phyloP scores from a whole-genome alignment of 2,329 filamentous ascomycete genomes.

The Paecilomyces formosus region DNA sequence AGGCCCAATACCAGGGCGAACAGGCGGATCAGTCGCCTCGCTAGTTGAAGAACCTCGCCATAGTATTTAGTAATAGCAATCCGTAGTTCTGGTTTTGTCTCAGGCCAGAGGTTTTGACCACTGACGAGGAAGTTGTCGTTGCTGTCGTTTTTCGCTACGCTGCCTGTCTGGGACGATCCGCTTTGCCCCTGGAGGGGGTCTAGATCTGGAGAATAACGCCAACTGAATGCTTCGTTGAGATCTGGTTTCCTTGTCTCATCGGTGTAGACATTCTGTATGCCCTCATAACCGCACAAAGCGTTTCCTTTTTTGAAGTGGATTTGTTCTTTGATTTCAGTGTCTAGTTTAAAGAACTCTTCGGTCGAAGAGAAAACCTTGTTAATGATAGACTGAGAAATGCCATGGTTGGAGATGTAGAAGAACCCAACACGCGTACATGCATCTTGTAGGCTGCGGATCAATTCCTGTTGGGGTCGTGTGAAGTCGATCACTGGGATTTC shows the following conservation, averaged over 20 bases:
- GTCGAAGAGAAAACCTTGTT: slow-evolving; percentile 11
- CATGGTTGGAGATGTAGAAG: slow-evolving; percentile 30
- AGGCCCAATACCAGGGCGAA: slow-evolving; percentile 22
- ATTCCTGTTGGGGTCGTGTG: slow-evolving; percentile 30
- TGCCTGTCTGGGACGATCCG: not conserved
- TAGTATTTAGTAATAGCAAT: slow-evolving; percentile 13
- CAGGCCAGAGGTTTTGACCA: slow-evolving; percentile 4
- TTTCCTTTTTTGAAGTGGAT: slow-evolving; percentile 1
- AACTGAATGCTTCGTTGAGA: slow-evolving; percentile 10
- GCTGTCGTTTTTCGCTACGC: not conserved
- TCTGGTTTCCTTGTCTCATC: slow-evolving; percentile 3
- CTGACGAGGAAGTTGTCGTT: slow-evolving; percentile 1
- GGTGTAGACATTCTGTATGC: slow-evolving; percentile 1
- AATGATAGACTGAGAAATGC: slow-evolving; percentile 4
- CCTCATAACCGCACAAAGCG: slow-evolving; percentile 4
- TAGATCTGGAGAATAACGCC: slow-evolving; percentile 4
- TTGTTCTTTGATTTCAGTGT: slow-evolving; percentile 5
- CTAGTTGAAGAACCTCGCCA: slow-evolving; percentile 7
- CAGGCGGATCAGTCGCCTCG: slow-evolving; percentile 23
- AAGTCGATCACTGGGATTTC: slow-evolving; percentile 39
- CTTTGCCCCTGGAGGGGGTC: not conserved
- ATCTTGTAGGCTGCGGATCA: slow-evolving; percentile 30
- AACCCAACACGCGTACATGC: slow-evolving; percentile 36
- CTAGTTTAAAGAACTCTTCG: slow-evolving; percentile 21
- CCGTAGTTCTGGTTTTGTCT: slow-evolving; percentile 3